Evolutionary conservation across 2,329 filamentous ascomycete species (phyloP).

Genomic region (Aspergillus sp.): DNA sequence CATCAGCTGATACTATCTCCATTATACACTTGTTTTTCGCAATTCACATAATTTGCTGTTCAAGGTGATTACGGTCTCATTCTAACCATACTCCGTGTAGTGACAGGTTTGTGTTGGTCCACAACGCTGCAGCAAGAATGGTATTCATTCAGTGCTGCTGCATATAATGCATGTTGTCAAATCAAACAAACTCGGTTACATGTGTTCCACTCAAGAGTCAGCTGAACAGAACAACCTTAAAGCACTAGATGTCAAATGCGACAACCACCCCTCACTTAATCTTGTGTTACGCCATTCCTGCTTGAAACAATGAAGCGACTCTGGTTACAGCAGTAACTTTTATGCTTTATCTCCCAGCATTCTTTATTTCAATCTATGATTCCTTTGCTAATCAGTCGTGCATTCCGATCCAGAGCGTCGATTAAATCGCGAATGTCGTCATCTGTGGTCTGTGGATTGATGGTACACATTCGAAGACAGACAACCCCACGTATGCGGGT

Average conservation of each 20-base stretch:
- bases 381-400: not conserved
- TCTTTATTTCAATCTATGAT: not conserved
- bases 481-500: not conserved
- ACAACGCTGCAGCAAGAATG: too few species aligned
- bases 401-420: not conserved
- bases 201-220: not conserved
- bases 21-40: too few species aligned
- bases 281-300: too few species aligned
- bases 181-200: not conserved
- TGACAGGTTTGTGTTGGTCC: too few species aligned
- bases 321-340: not conserved
- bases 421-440: not conserved
- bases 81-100: too few species aligned
- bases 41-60: too few species aligned
- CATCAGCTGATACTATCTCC: not conserved
- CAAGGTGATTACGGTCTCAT: too few species aligned
- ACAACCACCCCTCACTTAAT: too few species aligned
- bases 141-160: too few species aligned
- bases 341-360: not conserved
- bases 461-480: conserved; percentile 8
- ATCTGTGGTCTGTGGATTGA: conserved; percentile 6
- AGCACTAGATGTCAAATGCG: not conserved
- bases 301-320: not conserved
- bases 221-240: not conserved
- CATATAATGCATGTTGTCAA: not conserved